phyloP scores from a whole-genome alignment of 306 rosid genomes.

The Phaseolus lunatus region DNA sequence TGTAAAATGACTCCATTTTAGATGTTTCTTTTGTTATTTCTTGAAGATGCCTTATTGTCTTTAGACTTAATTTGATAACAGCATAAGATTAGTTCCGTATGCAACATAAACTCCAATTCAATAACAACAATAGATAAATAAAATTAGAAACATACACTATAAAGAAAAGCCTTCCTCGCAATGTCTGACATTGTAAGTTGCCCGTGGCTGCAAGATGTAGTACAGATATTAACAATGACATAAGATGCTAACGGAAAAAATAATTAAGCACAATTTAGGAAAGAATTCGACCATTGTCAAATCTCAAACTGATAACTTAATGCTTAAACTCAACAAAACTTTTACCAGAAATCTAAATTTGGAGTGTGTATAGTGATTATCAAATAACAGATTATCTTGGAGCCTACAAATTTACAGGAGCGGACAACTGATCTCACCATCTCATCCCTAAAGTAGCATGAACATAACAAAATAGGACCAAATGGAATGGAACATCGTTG shows the following conservation, averaged over 20 bases:
- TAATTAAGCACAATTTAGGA: slow-evolving; percentile 33
- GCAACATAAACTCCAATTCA: slow-evolving; percentile 7
- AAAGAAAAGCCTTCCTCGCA: slow-evolving; percentile 97
- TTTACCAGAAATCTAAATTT: neutral
- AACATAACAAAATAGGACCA: neutral
- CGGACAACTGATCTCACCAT: neutral
- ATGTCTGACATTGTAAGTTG: slow-evolving; percentile 83
- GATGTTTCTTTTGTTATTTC: neutral
- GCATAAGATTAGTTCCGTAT: slow-evolving; percentile 17
- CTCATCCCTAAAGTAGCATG: neutral
- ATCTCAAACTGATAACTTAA: slow-evolving; percentile 23
- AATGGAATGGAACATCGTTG: neutral
- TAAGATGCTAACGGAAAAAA: neutral
- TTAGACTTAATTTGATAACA: slow-evolving; percentile 29
- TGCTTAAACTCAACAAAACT: neutral
- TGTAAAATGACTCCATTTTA: neutral
- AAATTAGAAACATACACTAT: slow-evolving; percentile 70
- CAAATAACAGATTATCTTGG: neutral
- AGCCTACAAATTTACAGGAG: neutral
- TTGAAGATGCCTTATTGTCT: neutral
- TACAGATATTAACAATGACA: slow-evolving; percentile 37
- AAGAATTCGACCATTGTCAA: neutral
- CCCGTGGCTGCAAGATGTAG: slow-evolving; percentile 63
- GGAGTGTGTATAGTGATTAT: neutral
- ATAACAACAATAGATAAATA: neutral